Base-by-base conservation (phyloP, 2,329 filamentous ascomycete species). In the Hyphodiscus sp. region DNA sequence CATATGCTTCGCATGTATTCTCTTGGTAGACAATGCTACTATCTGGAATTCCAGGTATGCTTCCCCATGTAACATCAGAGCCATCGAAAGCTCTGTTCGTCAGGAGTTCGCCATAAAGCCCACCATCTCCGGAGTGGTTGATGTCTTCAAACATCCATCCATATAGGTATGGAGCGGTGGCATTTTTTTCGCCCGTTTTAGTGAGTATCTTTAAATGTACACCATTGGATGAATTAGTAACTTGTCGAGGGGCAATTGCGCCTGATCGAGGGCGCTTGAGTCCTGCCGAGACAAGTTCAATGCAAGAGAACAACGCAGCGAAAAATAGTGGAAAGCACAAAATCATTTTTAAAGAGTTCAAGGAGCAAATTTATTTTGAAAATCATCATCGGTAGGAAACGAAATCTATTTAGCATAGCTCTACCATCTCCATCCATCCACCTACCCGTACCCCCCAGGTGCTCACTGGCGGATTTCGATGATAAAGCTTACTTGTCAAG, bases 91-190 rank as follows among this genome's bases (percentile, higher is more conserved):
- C 85, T 47, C 83, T 76, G 69, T 89, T 89, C 47, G 76, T 77
- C 54, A 89, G 77, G 53, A 88, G 69, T 64, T 89, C 84, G 52
- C 81, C 85, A 64, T 89, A 88, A 57, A 89, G 79, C 5, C 85
- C 86, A 20, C 86, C 85, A 63, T 89, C 86, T 2, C 85, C 60
- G 26, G 59, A 61, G 29, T 62, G 58, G 41, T 61, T 61, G 53
- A 62, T 62, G 23, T 62, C 60, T 29, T 62, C 61, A 42, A 62
- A 62, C 60, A 63, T 62, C 51, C 57, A 60, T 46, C 61, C 60
- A 41, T 63, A 63, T 2, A 62, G 49, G 41, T 49, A 30, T 8
- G 58, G 60, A 15, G 60, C 56, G 7, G 60, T 60, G 3, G 54
- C 54, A 56, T 63, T 63, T 41, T 45, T 54, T 33, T 47, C 41